A percentile compares a stretch with the other conserved stretches of the same genome.
Evolutionary conservation across 192 early-diverging fungal genomes (phyloP).

Genomic region (Linderina pennispora): DNA sequence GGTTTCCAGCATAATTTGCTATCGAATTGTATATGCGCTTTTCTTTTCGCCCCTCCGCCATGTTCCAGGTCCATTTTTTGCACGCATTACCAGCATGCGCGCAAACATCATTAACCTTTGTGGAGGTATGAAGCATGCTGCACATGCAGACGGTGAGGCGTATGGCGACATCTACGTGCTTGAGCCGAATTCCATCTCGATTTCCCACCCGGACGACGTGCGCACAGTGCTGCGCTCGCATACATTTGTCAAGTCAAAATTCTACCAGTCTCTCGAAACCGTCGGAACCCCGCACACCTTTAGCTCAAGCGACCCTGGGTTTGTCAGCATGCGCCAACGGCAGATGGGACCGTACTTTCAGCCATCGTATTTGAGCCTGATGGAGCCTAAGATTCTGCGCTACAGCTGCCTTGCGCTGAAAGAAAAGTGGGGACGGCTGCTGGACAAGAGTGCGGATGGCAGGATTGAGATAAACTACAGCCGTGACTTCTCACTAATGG

Average conservation of each 20-base stretch:
- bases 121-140: background rate
- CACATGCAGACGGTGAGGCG: background rate
- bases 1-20: no score
- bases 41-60: background rate
- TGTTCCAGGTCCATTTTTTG: background rate
- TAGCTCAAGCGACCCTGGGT: background rate
- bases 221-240: conserved; percentile 13
- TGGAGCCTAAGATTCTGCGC: conserved; percentile 19
- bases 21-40: background rate
- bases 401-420: conserved; percentile 6
- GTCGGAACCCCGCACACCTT: background rate
- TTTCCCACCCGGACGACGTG: conserved; percentile 18
- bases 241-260: conserved; percentile 5
- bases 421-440: background rate
- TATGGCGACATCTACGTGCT: conserved; percentile 16
- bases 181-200: conserved; percentile 15
- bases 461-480: conserved; percentile 10
- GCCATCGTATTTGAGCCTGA: conserved; percentile 5
- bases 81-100: background rate
- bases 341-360: conserved; percentile 24
- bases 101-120: background rate
- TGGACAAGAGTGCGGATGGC: background rate
- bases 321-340: conserved; percentile 12
- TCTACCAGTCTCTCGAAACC: conserved; percentile 5
- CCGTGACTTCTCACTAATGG: conserved; percentile 11